Evolutionary conservation across 352 stramenopile species (phyloP).

Genomic region (Plasmopara halstedii): DNA sequence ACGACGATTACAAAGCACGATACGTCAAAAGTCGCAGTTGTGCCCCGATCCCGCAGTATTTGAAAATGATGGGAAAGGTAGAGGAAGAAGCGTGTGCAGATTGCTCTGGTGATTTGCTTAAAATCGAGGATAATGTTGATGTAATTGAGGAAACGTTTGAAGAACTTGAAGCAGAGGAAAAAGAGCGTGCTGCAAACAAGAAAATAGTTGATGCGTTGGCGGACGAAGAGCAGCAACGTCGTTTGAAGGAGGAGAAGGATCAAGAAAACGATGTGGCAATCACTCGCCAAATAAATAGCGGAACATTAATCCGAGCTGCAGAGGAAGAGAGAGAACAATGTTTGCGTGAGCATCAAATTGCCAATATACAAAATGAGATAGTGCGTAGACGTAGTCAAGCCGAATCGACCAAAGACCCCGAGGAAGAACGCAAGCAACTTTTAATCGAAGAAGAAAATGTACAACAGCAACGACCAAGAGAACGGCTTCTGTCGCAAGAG

Average conservation of each 20-base stretch:
- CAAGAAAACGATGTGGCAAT: constrained; percentile 51
- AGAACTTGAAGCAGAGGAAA: constrained; percentile 25
- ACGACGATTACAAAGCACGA: too few relatives aligned
- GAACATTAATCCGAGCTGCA: constrained; percentile 48
- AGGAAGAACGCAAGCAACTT: constrained; percentile 41
- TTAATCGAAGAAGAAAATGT: constrained; percentile 31
- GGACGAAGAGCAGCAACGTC: constrained; percentile 48
- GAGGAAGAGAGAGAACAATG: constrained; percentile 59
- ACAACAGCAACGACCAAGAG: constrained; percentile 12
- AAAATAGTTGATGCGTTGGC: constrained; percentile 46
- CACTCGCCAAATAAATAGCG: constrained; percentile 69
- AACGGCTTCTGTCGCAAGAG: constrained; percentile 27
- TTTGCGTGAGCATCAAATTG: constrained; percentile 54
- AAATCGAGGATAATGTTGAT: constrained; percentile 37
- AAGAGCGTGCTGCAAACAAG: constrained; percentile 42
- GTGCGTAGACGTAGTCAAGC: constrained; percentile 37
- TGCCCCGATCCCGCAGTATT: too few relatives aligned
- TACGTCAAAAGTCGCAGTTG: too few relatives aligned
- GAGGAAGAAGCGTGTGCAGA: constrained; percentile 3
- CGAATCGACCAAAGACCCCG: constrained; percentile 29
- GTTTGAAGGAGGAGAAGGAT: constrained; percentile 42
- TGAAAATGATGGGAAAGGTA: constrained; percentile 6
- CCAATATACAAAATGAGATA: constrained; percentile 55
- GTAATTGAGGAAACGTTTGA: constrained; percentile 30
- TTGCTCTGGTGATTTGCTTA: constrained; percentile 39